A percentile compares a stretch with the other conserved stretches of the same genome.
Evolutionary conservation across 441 rosid species (phyloP).

Genomic region (Pelargonium citronellum): DNA sequence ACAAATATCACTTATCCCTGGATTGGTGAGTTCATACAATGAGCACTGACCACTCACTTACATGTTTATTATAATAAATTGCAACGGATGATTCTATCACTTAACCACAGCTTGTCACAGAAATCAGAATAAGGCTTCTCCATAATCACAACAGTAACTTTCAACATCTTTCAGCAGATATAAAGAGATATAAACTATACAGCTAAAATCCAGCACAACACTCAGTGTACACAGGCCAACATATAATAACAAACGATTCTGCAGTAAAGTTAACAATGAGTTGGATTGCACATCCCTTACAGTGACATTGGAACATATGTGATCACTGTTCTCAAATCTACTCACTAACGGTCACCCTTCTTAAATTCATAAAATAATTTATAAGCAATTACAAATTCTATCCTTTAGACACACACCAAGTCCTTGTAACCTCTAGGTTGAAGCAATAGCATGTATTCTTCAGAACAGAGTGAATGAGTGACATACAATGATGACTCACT

Average conservation of each 20-base stretch:
- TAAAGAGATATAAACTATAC: neutral
- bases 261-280: neutral
- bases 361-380: neutral
- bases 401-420: neutral
- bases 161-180: neutral
- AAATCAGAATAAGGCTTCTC: slow-evolving; percentile 1
- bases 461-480: neutral
- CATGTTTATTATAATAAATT: neutral
- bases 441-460: neutral
- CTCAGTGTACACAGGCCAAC: too few relatives aligned
- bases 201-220: neutral
- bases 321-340: neutral
- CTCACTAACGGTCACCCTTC: neutral
- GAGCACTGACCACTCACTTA: neutral
- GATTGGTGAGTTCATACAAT: neutral
- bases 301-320: neutral
- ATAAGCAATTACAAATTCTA: neutral
- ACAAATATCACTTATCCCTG: neutral
- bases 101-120: neutral
- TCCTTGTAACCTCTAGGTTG: neutral
- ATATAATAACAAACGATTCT: neutral
- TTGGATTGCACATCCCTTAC: neutral
- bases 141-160: neutral
- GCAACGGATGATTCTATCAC: neutral
- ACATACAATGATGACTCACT: neutral